A percentile compares a stretch with the other conserved stretches of the same genome.
Evolutionary conservation across 2,329 filamentous ascomycete species (phyloP).

Genomic region (Huntiella savannae): DNA sequence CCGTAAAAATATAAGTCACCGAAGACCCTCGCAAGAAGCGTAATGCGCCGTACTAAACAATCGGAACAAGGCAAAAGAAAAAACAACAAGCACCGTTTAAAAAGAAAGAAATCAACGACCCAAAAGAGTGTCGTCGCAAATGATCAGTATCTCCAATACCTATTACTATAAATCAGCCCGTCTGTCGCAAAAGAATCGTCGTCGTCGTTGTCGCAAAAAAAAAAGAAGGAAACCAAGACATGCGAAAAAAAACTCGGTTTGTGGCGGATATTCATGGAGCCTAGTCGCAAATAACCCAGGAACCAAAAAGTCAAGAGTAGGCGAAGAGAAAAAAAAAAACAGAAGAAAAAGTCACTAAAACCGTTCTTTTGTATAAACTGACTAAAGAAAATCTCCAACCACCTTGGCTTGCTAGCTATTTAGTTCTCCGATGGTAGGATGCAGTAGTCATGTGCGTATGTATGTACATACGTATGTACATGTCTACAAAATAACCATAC

Average conservation of each 20-base stretch:
- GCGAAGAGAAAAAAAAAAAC: background rate
- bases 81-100: background rate
- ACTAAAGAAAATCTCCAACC: no score
- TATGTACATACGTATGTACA: no score
- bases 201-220: background rate
- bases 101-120: background rate
- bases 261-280: conserved; percentile 8
- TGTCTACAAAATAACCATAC: no score
- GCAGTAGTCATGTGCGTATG: no score
- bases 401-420: no score
- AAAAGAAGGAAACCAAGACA: background rate
- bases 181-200: background rate
- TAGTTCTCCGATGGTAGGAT: no score
- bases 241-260: conserved; percentile 8
- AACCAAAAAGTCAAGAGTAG: background rate
- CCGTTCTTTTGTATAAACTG: no score
- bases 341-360: background rate
- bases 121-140: background rate
- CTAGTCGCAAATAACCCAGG: background rate
- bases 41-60: no score
- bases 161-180: background rate
- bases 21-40: no score
- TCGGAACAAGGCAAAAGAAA: background rate
- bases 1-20: no score
- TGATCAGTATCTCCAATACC: background rate